Base-by-base conservation (phyloP, 306 rosid species). In the Delonix regia region DNA sequence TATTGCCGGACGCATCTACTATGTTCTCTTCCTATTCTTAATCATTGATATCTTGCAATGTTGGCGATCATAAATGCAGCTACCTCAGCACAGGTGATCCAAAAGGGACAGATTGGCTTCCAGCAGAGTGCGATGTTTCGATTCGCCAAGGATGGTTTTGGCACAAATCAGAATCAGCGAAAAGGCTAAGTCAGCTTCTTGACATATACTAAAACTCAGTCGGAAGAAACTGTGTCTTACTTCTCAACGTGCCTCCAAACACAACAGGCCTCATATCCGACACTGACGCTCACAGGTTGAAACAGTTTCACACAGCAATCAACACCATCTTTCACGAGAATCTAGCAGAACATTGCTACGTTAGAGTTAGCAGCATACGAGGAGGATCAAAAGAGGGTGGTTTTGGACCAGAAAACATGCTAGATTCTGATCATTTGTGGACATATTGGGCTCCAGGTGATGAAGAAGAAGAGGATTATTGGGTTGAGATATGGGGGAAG, bases 131-230 rank as follows among this genome's bases (percentile, higher is more conserved):
- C 28, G 97, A 94, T 72, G 92, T 94, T 9, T 94, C 97, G 0
- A 90, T 94, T 13, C 36, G 99, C 52, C 3, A 16, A 0, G 99
- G 99, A 51, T 94, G 99, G 99, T 94, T 94, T 86, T 94, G 99
- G 97, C 95, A 94, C 13, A 85, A 86, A 19, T 84, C 94, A 75
- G 82, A 94, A 28, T 86, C 92, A 36, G 97, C 99, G 66, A 94
- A 76, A 76, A 85, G 74, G 76, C 81, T 94, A 69, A 88, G 89
- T 48, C 52, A 83, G 27, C 87, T 92, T 2, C 97, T 94, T 27
- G 86, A 94, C 21, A 89, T 94, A 34, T 94, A 92, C 85, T 94
- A 90, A 81, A 86, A 83, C 8, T 94, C 99, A 0, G 97, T 92
- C 0, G 99, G 99, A 6, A 81, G 95, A 81, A 94, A 94, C n/a